Conservation (phyloP, 73 alveolate species). For the Breviolum minutum region DNA sequence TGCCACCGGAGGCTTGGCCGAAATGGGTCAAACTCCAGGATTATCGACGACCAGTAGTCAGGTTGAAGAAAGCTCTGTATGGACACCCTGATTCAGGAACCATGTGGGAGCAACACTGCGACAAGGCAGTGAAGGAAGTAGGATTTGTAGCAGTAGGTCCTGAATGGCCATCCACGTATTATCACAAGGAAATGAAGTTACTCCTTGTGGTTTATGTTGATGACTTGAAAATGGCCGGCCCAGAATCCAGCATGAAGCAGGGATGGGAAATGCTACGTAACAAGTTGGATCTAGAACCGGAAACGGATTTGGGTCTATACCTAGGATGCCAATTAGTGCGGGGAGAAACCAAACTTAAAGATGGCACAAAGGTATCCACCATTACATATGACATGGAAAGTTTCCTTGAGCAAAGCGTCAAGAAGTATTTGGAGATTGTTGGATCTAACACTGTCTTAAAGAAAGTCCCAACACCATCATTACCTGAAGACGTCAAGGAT, state of each 20-base stretch:
- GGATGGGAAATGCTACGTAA: conserved; percentile 12
- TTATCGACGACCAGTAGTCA: background rate
- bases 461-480: background rate
- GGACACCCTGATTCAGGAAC: conserved; percentile 38
- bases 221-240: conserved; percentile 12
- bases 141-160: background rate
- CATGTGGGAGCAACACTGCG: conserved; percentile 34
- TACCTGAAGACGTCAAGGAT: background rate
- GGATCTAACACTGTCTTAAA: background rate
- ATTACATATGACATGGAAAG: conserved; percentile 11
- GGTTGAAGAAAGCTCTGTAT: background rate
- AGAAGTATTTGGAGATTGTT: conserved; percentile 1
- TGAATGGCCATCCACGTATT: conserved; percentile 38
- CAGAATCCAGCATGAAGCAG: background rate
- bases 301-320: conserved; percentile 7
- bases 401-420: background rate
- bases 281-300: background rate
- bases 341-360: background rate
- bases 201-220: conserved; percentile 31
- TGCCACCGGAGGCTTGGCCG: conserved; percentile 1
- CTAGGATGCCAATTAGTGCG: background rate
- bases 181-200: background rate
- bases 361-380: background rate
- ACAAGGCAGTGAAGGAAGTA: background rate
- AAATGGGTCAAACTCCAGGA: background rate